A percentile compares a stretch with the other conserved stretches of the same genome.
These are phyloP conservation scores for Colletotrichum sp. DNA, from an alignment of 2,329 filamentous ascomycete genomes.

Conservation along the genomic window DNA sequence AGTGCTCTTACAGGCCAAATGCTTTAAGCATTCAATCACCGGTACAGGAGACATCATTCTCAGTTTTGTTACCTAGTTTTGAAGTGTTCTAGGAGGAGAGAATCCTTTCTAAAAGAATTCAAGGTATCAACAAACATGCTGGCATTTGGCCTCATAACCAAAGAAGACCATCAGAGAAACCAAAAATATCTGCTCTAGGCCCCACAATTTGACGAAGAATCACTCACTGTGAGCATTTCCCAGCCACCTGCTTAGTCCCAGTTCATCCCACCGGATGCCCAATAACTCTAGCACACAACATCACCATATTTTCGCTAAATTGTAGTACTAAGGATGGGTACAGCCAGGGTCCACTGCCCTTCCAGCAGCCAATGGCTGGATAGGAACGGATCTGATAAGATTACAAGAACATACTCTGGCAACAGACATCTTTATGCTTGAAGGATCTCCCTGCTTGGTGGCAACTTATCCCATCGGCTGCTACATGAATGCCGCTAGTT, in stretches of 20 bases:
- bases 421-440: not conserved
- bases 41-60: too few relatives aligned
- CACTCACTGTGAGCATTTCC: not conserved
- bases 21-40: too few relatives aligned
- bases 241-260: not conserved
- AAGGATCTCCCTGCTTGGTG: not conserved
- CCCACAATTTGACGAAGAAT: not conserved
- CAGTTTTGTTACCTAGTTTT: too few relatives aligned
- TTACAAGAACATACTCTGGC: not conserved
- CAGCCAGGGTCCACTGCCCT: not conserved
- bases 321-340: not conserved
- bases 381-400: not conserved
- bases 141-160: too few relatives aligned
- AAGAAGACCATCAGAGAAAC: not conserved
- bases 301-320: not conserved
- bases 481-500: not conserved
- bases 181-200: not conserved
- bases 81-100: too few relatives aligned
- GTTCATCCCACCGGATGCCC: not conserved
- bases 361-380: not conserved
- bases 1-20: not conserved
- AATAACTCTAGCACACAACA: not conserved
- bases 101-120: too few relatives aligned
- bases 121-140: too few relatives aligned
- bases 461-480: not conserved